Evolutionary conservation across 1,284 basidiomycete genomes (phyloP).

Genomic region (Ganoderma leucocontextum): DNA sequence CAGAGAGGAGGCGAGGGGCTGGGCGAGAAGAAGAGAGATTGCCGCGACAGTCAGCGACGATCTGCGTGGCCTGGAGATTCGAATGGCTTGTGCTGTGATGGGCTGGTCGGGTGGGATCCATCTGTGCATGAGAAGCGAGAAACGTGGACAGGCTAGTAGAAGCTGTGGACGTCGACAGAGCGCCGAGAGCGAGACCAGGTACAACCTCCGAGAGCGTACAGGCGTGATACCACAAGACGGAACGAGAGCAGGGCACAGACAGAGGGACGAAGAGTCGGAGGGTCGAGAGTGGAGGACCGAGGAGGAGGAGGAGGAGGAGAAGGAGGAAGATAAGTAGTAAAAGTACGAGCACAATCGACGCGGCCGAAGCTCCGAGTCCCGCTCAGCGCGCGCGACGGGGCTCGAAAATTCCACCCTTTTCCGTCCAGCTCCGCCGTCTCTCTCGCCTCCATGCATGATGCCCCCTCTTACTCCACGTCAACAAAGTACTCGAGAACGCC

Average conservation of each 20-base stretch:
- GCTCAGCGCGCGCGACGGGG: neutral
- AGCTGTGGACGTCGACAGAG: too few relatives aligned
- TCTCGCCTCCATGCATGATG: too few relatives aligned
- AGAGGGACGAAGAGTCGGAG: neutral
- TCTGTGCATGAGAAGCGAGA: conserved; percentile 1
- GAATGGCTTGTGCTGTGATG: neutral
- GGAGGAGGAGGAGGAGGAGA: neutral
- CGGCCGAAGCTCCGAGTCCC: neutral
- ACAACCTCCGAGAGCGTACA: neutral
- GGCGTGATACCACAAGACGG: neutral
- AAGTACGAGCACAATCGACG: neutral
- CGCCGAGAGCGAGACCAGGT: neutral
- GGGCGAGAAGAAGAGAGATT: neutral
- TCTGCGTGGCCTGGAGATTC: neutral
- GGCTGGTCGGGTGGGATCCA: neutral
- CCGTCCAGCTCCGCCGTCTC: too few relatives aligned
- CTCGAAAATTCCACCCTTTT: too few relatives aligned
- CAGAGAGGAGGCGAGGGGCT: neutral
- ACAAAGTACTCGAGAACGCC: too few relatives aligned
- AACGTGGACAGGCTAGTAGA: neutral
- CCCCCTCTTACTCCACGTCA: too few relatives aligned
- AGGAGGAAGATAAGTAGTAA: too few relatives aligned
- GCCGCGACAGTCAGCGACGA: neutral
- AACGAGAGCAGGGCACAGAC: neutral
- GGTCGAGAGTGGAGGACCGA: neutral